Evolutionary conservation across 192 early-diverging fungal genomes (phyloP).

Genomic region (Diversispora eburnea): DNA sequence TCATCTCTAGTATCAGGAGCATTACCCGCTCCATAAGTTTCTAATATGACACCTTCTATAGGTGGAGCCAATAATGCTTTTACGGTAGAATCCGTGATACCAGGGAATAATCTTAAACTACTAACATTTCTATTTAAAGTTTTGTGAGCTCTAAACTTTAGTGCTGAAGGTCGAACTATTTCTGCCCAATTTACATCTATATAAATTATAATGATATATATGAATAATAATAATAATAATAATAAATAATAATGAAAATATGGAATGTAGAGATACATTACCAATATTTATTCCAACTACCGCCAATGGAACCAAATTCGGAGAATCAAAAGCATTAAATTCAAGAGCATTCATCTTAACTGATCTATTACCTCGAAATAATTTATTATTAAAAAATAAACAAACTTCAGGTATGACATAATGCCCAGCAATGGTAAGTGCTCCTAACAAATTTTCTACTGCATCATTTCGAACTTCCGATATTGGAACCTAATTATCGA

Average conservation of each 20-base stretch:
- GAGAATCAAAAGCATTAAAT: constrained; percentile 82
- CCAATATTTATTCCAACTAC: constrained; percentile 95
- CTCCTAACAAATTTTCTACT: constrained; percentile 92
- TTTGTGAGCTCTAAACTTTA: constrained; percentile 85
- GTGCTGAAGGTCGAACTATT: constrained; percentile 78
- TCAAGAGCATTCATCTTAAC: constrained; percentile 75
- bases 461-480: constrained; percentile 98
- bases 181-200: constrained; percentile 87
- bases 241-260: too few species aligned
- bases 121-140: constrained; percentile 83
- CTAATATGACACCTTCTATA: constrained; percentile 87
- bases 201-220: neutral
- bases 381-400: constrained; percentile 91
- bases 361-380: constrained; percentile 88
- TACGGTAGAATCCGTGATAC: constrained; percentile 85
- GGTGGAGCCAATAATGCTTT: constrained; percentile 81
- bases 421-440: constrained; percentile 95
- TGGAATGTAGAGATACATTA: constrained; percentile 29
- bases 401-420: constrained; percentile 96
- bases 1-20: constrained; percentile 87
- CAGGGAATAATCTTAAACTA: constrained; percentile 87
- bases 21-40: constrained; percentile 97
- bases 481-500: constrained; percentile 64
- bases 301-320: constrained; percentile 86
- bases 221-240: neutral